phyloP scores from a whole-genome alignment of 2,329 filamentous ascomycete species.

The Truncatella angustata region DNA sequence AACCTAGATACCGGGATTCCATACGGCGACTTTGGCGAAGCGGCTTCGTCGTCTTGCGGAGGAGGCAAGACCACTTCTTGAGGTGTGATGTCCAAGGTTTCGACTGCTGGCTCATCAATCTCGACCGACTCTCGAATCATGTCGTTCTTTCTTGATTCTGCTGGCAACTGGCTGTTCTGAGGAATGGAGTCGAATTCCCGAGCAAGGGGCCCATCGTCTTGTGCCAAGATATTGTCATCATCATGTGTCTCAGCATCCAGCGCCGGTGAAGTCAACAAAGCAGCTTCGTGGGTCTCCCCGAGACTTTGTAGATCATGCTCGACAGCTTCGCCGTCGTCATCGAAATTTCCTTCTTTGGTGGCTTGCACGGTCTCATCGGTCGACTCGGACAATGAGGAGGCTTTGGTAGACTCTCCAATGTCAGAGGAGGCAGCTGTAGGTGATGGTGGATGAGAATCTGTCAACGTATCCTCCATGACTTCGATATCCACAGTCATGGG shows the following conservation, averaged over 20 bases:
- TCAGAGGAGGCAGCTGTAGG: slow-evolving; percentile 51
- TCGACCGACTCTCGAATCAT: background rate
- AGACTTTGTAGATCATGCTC: background rate
- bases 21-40: slow-evolving; percentile 18
- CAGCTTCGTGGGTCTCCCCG: background rate
- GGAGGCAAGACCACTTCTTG: slow-evolving; percentile 12
- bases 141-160: slow-evolving; percentile 15
- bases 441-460: slow-evolving; percentile 58
- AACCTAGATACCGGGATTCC: slow-evolving; percentile 26
- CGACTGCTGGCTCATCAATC: background rate
- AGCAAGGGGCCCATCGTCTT: slow-evolving; percentile 11
- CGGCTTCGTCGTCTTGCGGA: slow-evolving; percentile 13
- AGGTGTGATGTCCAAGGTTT: background rate
- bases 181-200: slow-evolving; percentile 24
- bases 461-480: slow-evolving; percentile 42
- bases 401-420: slow-evolving; percentile 58
- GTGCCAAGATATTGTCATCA: slow-evolving; percentile 11
- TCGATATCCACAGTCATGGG: slow-evolving; percentile 37
- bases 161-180: slow-evolving; percentile 13
- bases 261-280: background rate
- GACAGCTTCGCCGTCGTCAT: background rate
- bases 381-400: slow-evolving; percentile 62
- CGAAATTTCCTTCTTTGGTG: slow-evolving; percentile 22
- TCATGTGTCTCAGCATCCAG: background rate
- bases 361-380: slow-evolving; percentile 57